phyloP scores from a whole-genome alignment of 139 green algal species.

The Ettlia oleoabundans region DNA sequence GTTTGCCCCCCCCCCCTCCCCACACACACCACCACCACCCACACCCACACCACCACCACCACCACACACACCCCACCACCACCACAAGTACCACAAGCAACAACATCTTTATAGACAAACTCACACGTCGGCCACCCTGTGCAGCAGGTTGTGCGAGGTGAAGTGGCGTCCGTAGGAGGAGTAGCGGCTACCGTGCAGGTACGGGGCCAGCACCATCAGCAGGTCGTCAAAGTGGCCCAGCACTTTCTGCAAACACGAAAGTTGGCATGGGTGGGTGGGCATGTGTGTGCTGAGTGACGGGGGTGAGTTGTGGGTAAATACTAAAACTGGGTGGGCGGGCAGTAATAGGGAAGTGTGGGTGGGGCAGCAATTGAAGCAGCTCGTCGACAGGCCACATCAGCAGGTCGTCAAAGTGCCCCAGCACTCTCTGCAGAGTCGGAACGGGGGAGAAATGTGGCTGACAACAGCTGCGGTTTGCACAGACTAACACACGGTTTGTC shows the following conservation, averaged over 20 bases:
- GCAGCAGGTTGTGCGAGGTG: slow-evolving; percentile 39
- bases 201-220: slow-evolving; percentile 53
- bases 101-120: background rate
- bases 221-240: slow-evolving; percentile 31
- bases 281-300: background rate
- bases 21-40: background rate
- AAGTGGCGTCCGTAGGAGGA: slow-evolving; percentile 75
- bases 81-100: background rate
- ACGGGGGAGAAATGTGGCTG: too few relatives aligned
- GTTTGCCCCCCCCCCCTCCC: too few relatives aligned
- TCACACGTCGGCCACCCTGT: slow-evolving; percentile 15
- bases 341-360: too few relatives aligned
- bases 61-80: background rate
- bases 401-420: too few relatives aligned
- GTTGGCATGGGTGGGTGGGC: background rate
- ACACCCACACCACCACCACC: background rate
- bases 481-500: too few relatives aligned
- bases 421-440: too few relatives aligned
- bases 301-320: too few relatives aligned
- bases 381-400: too few relatives aligned
- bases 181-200: slow-evolving; percentile 55
- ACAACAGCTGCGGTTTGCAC: too few relatives aligned
- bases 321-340: too few relatives aligned
- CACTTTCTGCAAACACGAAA: background rate
- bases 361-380: too few relatives aligned